Evolutionary conservation across 306 rosid species (phyloP), one percentile per base, ranked within the genome.

Genomic region (Quillaja saponaria): DNA sequence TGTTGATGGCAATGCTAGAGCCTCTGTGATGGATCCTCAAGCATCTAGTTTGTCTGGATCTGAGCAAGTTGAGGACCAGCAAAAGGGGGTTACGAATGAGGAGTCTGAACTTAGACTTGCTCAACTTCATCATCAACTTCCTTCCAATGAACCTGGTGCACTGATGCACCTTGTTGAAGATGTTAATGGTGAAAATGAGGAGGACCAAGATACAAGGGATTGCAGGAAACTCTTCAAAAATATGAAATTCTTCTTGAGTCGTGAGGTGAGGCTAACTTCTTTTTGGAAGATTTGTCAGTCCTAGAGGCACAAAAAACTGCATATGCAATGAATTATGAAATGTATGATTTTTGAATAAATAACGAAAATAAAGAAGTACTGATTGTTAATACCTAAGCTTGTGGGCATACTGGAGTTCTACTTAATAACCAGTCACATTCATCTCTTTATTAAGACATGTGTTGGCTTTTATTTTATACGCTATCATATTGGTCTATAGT

Each of bases 41-140:
- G 64, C 71, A 61, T 69, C 82, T 55, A 51, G 73, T 66, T 58
- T 60, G 61, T 66, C 68, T 70, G 87, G 69, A 69, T 57, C 83
- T 37, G 80, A 75, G 45, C 72, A 68, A 69, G 71, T 54, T 34
- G 79, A 74, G 71, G 35, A 61, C 62, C 71, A 79, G 73, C 71
- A 71, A 51, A 67, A 49, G 6, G 84, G 35, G 48, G 55, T 54
- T 15, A 65, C 67, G 31, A 13, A 61, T 57, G 71, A 76, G 56
- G 79, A 75, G 63, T 88, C 96, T 47, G 94, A 86, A 61, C 74
- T 82, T 59, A 79, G 99, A 63, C 91, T 88, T 68, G 96, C 92
- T 52, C 98, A 91, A 77, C 96, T 91, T 79, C 94, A 92, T 63
- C 90, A 88, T 64, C 96, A 92, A 58, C 99, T 88, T 72, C 87